Evolutionary conservation across 441 rosid genomes (phyloP), one percentile per base, ranked within the genome.

Genomic region (Populus hybrid): DNA sequence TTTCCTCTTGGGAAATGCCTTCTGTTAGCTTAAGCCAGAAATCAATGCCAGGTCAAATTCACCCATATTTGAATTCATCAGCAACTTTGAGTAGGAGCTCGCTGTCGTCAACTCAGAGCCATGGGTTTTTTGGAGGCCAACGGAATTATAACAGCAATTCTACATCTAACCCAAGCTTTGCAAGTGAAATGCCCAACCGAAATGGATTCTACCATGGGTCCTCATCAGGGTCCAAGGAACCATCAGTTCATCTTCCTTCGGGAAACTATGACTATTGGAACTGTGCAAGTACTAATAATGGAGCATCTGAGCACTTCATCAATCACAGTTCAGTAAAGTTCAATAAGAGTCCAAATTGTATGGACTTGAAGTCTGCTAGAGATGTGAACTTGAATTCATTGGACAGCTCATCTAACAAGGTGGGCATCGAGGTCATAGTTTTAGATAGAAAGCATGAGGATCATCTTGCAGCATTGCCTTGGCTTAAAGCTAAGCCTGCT

Each of bases 171-270:
- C 77, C 87, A 23, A 85, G 85, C 63, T 83, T 79, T 42, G 91
- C 84, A 73, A 77, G 70, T 79, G 91, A 81, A 71, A 77, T 81
- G 81, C 82, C 82, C 20, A 79, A 81, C 77, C 89, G 76, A 80
- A 91, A 88, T 82, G 88, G 94, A 75, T 84, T 87, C 78, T 86
- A 87, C 81, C 82, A 80, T 67, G 93, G 93, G 70, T 89, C 93
- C 70, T 90, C 93, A 14, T 87, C 96, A 53, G 88, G 90, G 65
- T 87, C 89, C 34, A 89, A 88, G 84, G 92, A 90, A 61, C 71
- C 70, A 71, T 67, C 74, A 32, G 73, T 78, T 71, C 79, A 18
- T 38, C 68, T 86, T 64, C 79, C 90, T 70, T 85, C 81, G n/a
- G 28, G 75, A 77, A 81, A 85, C 79, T 78, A 79, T 73, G 85